These are phyloP conservation scores for Penicillium atrosanguineum DNA, from an alignment of 495 filamentous ascomycete species.

Conservation along the genomic window DNA sequence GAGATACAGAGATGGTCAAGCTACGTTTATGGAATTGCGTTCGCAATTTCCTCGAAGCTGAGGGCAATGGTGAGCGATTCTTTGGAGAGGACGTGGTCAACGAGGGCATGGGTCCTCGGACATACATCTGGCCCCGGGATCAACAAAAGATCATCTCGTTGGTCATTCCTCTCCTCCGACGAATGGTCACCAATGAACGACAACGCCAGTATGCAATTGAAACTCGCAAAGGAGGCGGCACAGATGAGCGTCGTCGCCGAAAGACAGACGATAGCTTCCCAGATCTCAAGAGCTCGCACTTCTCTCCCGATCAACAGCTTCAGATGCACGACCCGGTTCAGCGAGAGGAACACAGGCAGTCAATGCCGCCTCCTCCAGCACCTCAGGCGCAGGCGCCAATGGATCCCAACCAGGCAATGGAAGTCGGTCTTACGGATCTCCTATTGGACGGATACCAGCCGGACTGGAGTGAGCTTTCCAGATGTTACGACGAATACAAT, in stretches of 20 bases:
- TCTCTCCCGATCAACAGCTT: conserved; percentile 32
- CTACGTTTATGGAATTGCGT: conserved; percentile 59
- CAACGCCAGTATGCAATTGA: conserved; percentile 61
- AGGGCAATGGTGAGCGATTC: conserved; percentile 55
- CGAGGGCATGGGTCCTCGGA: conserved; percentile 41
- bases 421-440: conserved; percentile 35
- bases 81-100: conserved; percentile 50
- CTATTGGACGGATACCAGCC: conserved; percentile 38
- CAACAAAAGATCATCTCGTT: conserved; percentile 55
- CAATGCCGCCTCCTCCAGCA: conserved; percentile 23
- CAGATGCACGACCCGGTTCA: conserved; percentile 34
- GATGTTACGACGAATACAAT: conserved; percentile 39
- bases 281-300: conserved; percentile 26
- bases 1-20: conserved; percentile 61
- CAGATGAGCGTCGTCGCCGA: conserved; percentile 41
- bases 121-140: conserved; percentile 55
- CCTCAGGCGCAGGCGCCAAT: conserved; percentile 21
- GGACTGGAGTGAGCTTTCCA: conserved; percentile 39
- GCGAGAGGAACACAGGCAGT: conserved; percentile 24
- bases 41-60: conserved; percentile 53
- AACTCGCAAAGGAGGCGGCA: conserved; percentile 49
- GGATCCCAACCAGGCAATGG: conserved; percentile 17
- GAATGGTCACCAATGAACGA: conserved; percentile 65
- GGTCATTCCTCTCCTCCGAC: conserved; percentile 56
- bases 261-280: conserved; percentile 42